phyloP scores from a whole-genome alignment of 345 rosid species.

The Lepidium aucheri region DNA sequence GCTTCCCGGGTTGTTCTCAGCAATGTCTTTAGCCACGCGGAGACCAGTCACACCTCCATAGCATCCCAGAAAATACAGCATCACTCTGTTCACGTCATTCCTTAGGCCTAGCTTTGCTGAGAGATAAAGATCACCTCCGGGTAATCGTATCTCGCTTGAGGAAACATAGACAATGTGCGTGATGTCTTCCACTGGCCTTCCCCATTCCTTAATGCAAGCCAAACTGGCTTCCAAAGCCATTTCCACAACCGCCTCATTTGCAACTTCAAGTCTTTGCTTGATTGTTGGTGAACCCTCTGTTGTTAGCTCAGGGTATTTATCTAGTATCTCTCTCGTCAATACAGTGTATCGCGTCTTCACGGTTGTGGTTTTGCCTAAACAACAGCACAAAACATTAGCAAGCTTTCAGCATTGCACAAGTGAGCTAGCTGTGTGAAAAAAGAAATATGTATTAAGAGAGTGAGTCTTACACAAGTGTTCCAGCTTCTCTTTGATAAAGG shows the following conservation, averaged over 20 bases:
- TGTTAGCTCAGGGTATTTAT: slow-evolving; percentile 77
- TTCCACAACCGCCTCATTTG: slow-evolving; percentile 74
- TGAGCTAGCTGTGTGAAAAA: neutral
- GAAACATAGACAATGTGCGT: slow-evolving; percentile 89
- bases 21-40: slow-evolving; percentile 91
- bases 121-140: slow-evolving; percentile 86
- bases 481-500: slow-evolving; percentile 65
- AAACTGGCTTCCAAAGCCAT: slow-evolving; percentile 83
- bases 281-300: slow-evolving; percentile 75
- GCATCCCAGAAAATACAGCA: slow-evolving; percentile 89
- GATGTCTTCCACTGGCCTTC: slow-evolving; percentile 60
- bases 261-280: slow-evolving; percentile 79
- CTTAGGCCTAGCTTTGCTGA: slow-evolving; percentile 61
- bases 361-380: slow-evolving; percentile 79
- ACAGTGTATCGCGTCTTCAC: slow-evolving; percentile 94
- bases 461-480: slow-evolving; percentile 68
- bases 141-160: slow-evolving; percentile 88
- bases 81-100: slow-evolving; percentile 63
- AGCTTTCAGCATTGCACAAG: slow-evolving; percentile 3
- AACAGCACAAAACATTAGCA: slow-evolving; percentile 8
- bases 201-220: slow-evolving; percentile 85
- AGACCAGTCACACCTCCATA: slow-evolving; percentile 92
- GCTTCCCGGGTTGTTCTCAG: slow-evolving; percentile 91
- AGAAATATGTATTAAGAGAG: neutral
- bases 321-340: slow-evolving; percentile 70